These are phyloP conservation scores for Coemansia sp. DNA, from an alignment of 192 early-diverging fungal species.

Conservation along the genomic window DNA sequence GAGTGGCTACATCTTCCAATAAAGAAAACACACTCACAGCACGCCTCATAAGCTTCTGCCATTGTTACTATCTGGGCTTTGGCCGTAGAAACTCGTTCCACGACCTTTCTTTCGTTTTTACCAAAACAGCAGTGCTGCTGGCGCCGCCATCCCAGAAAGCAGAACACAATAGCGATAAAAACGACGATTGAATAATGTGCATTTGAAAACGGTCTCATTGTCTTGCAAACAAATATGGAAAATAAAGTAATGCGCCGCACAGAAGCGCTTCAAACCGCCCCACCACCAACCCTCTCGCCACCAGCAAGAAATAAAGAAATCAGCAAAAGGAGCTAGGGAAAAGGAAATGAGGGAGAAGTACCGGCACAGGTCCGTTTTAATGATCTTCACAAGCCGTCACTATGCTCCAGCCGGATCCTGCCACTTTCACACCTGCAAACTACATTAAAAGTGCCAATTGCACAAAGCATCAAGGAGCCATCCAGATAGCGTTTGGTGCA, in stretches of 20 bases:
- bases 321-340: not conserved
- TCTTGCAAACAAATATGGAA: not conserved
- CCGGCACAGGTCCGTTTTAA: not conserved
- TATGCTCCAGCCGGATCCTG: not conserved
- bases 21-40: not conserved
- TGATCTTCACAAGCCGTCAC: not conserved
- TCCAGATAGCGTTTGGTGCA: too few relatives aligned
- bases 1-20: not conserved
- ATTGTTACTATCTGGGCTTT: not conserved
- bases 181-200: not conserved
- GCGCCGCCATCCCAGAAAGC: slow-evolving; percentile 11
- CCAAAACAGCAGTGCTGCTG: slow-evolving; percentile 7
- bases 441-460: too few relatives aligned
- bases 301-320: not conserved
- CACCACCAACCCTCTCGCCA: not conserved
- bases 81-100: not conserved
- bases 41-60: not conserved
- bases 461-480: too few relatives aligned
- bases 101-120: too few relatives aligned
- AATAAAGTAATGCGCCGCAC: slow-evolving; percentile 10
- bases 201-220: not conserved
- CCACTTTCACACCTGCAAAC: not conserved
- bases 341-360: not conserved
- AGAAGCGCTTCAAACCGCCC: not conserved
- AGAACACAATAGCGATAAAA: not conserved